phyloP scores from a whole-genome alignment of 2,329 filamentous ascomycete species.

The Akanthomyces lecanii region DNA sequence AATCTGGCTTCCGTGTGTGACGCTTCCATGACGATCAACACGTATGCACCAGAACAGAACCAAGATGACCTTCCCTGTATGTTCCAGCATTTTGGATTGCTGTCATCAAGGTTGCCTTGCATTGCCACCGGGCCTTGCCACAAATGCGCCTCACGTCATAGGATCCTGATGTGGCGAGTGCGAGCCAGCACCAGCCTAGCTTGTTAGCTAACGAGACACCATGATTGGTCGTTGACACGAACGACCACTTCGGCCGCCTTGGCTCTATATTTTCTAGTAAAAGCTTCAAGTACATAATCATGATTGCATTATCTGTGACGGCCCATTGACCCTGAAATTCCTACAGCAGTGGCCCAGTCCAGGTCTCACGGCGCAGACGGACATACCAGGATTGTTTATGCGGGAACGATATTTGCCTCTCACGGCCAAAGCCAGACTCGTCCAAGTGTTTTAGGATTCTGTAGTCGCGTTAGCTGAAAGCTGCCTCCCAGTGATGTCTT shows the following conservation, averaged over 20 bases:
- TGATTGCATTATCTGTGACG: background rate
- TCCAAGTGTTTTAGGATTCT: slow-evolving; percentile 59
- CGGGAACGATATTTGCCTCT: slow-evolving; percentile 79
- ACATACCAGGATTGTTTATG: slow-evolving; percentile 92
- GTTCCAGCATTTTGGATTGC: too few relatives aligned
- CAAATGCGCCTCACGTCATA: too few relatives aligned
- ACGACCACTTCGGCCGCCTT: too few relatives aligned
- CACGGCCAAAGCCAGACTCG: slow-evolving; percentile 74
- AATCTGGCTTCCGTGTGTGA: background rate
- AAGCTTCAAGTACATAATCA: background rate
- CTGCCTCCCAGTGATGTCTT: background rate
- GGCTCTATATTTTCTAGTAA: too few relatives aligned
- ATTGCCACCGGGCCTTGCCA: too few relatives aligned
- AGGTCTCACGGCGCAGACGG: slow-evolving; percentile 73
- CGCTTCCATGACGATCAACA: background rate
- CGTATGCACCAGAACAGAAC: background rate
- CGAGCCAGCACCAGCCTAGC: too few relatives aligned
- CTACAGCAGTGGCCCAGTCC: slow-evolving; percentile 64
- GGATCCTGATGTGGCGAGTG: too few relatives aligned
- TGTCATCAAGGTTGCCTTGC: too few relatives aligned
- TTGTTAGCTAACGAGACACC: too few relatives aligned
- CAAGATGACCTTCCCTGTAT: too few relatives aligned
- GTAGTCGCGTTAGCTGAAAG: slow-evolving; percentile 2
- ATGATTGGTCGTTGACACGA: too few relatives aligned
- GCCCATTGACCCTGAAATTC: background rate